These are phyloP conservation scores for Pseudohalonectria lignicola DNA, from an alignment of 2,329 filamentous ascomycete species.

Conservation along the genomic window DNA sequence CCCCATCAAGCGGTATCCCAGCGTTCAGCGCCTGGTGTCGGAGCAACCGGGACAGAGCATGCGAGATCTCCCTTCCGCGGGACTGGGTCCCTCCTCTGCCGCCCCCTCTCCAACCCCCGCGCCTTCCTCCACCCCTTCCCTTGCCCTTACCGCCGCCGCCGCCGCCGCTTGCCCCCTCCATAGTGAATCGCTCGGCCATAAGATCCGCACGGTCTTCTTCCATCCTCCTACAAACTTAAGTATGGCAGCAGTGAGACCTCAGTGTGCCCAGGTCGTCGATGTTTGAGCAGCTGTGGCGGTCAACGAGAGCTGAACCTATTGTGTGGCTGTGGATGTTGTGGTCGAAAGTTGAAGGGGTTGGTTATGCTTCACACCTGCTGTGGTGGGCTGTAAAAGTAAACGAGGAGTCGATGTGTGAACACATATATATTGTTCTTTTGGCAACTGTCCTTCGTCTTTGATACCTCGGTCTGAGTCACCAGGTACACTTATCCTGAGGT, in stretches of 20 bases:
- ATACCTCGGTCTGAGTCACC: too few relatives aligned
- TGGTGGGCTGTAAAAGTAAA: too few relatives aligned
- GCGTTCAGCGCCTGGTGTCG: constrained; percentile 46
- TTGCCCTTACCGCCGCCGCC: constrained; percentile 7
- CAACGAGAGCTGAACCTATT: too few relatives aligned
- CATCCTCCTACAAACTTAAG: too few relatives aligned
- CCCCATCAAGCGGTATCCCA: constrained; percentile 44
- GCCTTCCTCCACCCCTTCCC: constrained; percentile 5
- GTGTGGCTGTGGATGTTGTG: neutral
- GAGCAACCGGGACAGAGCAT: constrained; percentile 41
- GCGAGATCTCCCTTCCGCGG: constrained; percentile 39
- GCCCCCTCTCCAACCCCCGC: constrained; percentile 13
- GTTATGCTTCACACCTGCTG: neutral
- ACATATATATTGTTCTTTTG: too few relatives aligned
- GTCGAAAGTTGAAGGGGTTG: neutral
- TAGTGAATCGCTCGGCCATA: constrained; percentile 7
- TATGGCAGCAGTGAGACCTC: too few relatives aligned
- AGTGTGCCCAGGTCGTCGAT: too few relatives aligned
- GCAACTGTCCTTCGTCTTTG: too few relatives aligned
- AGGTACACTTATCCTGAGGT: too few relatives aligned
- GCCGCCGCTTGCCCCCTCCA: constrained; percentile 3
- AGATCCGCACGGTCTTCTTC: constrained; percentile 13
- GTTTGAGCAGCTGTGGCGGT: neutral
- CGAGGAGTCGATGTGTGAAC: too few relatives aligned
- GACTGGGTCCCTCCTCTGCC: constrained; percentile 18